A percentile compares a stretch with the other conserved stretches of the same genome.
These are phyloP conservation scores for Penicillium goetzii DNA, from an alignment of 495 filamentous ascomycete genomes.

Conservation along the genomic window DNA sequence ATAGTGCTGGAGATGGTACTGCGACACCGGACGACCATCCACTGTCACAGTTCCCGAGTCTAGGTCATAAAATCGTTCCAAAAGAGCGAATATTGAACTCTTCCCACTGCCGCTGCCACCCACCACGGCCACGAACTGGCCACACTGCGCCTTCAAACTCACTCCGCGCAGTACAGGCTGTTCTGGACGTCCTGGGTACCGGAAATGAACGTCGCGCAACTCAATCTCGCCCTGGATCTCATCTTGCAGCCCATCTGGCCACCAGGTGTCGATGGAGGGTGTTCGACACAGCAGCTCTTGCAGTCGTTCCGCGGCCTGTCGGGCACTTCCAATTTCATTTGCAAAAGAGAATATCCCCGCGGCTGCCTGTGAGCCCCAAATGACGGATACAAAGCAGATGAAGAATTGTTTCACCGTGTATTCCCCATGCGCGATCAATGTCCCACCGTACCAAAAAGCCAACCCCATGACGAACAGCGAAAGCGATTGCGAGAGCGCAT, in stretches of 20 bases:
- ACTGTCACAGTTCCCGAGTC: constrained; percentile 65
- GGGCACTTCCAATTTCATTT: neutral
- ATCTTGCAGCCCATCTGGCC: constrained; percentile 58
- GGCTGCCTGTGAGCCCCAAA: neutral
- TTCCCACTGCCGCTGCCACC: constrained; percentile 82
- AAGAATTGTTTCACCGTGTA: constrained; percentile 1
- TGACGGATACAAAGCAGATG: neutral
- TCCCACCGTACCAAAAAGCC: neutral
- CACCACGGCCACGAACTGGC: constrained; percentile 78
- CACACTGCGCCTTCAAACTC: constrained; percentile 67
- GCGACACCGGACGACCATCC: constrained; percentile 31
- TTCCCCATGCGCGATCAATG: neutral
- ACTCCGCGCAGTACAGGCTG: constrained; percentile 73
- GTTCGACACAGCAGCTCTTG: constrained; percentile 60
- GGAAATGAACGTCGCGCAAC: constrained; percentile 74
- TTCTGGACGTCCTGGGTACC: constrained; percentile 75
- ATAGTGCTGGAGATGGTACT: constrained; percentile 53
- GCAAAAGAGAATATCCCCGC: neutral
- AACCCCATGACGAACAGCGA: neutral
- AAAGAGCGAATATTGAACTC: constrained; percentile 73
- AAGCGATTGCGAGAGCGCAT: neutral
- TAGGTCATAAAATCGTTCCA: constrained; percentile 83
- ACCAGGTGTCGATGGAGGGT: constrained; percentile 79
- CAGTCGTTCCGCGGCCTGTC: neutral
- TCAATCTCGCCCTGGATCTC: constrained; percentile 66